Conservation (phyloP, 768 basidiomycete species). For the Pulveroboletus sp. region DNA sequence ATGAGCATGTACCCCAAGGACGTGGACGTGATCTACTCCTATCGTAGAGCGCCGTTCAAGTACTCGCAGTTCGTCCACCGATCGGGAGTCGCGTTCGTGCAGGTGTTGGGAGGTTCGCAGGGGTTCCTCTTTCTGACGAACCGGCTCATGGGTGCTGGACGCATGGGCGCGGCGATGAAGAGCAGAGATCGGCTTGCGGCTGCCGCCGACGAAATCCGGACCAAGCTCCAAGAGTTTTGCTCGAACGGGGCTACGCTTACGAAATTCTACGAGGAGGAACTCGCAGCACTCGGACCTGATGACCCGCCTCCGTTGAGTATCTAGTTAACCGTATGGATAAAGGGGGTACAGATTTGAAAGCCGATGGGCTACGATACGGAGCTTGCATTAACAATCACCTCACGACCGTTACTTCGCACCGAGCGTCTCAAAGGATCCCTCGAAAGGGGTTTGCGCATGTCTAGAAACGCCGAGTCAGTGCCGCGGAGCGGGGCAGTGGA, state of each 20-base stretch:
- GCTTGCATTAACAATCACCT: conserved; percentile 54
- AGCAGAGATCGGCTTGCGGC: conserved; percentile 54
- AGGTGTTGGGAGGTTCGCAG: conserved; percentile 72
- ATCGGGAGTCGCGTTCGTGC: conserved; percentile 85
- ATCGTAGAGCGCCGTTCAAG: conserved; percentile 71
- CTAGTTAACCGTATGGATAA: conserved; percentile 21
- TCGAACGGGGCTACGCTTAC: conserved; percentile 48
- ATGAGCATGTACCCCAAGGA: conserved; percentile 70
- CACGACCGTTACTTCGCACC: conserved; percentile 66
- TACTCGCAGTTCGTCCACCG: conserved; percentile 93
- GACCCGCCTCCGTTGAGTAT: conserved; percentile 44
- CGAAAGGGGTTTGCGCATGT: conserved; percentile 73
- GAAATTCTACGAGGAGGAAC: conserved; percentile 71
- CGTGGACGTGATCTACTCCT: conserved; percentile 85
- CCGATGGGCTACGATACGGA: conserved; percentile 33
- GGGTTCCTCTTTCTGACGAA: conserved; percentile 92
- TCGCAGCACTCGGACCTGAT: conserved; percentile 46
- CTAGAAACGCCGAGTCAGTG: conserved; percentile 24
- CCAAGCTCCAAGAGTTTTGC: conserved; percentile 63
- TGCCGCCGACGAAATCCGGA: conserved; percentile 59
- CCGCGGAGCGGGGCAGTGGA: neutral
- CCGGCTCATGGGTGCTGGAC: conserved; percentile 69
- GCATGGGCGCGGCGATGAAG: conserved; percentile 52
- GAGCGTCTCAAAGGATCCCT: conserved; percentile 59
- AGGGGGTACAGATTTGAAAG: conserved; percentile 6